These are phyloP conservation scores for Entonaema liquescens DNA, from an alignment of 495 filamentous ascomycete species.

Conservation along the genomic window DNA sequence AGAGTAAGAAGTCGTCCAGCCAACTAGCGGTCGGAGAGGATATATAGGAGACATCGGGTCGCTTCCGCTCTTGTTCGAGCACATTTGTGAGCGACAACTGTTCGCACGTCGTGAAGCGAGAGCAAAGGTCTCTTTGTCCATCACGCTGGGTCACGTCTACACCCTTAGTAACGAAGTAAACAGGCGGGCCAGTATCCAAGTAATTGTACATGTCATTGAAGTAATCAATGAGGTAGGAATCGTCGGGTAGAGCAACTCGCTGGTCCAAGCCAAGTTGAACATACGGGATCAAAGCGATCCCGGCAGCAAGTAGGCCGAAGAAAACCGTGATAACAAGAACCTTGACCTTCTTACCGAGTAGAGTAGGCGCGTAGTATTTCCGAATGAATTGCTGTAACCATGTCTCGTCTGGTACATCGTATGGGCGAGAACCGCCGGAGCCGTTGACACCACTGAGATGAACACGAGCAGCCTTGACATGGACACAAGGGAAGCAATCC, in stretches of 20 bases:
- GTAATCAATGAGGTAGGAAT: conserved; percentile 91
- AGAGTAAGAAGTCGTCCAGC: conserved; percentile 96
- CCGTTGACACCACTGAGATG: conserved; percentile 54
- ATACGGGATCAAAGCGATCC: conserved; percentile 82
- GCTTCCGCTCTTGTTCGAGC: conserved; percentile 90
- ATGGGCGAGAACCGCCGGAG: conserved; percentile 53
- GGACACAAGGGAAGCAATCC: conserved; percentile 93
- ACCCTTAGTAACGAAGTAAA: conserved; percentile 91
- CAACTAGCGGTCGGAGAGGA: conserved; percentile 92
- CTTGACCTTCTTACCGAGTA: conserved; percentile 83
- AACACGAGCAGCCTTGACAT: conserved; percentile 69
- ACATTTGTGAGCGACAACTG: conserved; percentile 84
- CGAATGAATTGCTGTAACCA: conserved; percentile 83
- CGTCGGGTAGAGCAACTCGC: conserved; percentile 89
- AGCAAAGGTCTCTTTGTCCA: conserved; percentile 86
- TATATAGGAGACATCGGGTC: conserved; percentile 88
- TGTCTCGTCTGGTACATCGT: conserved; percentile 80
- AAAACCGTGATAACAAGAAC: conserved; percentile 78
- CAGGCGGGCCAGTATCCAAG: conserved; percentile 88
- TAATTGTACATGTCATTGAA: conserved; percentile 96
- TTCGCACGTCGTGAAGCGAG: conserved; percentile 88
- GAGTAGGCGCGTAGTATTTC: conserved; percentile 81
- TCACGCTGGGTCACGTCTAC: conserved; percentile 77
- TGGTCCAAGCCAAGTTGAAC: conserved; percentile 91
- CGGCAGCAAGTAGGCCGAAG: conserved; percentile 85